Conservation (phyloP, 805 yeast genomes). For the Saccharomycopsis schoenii region DNA sequence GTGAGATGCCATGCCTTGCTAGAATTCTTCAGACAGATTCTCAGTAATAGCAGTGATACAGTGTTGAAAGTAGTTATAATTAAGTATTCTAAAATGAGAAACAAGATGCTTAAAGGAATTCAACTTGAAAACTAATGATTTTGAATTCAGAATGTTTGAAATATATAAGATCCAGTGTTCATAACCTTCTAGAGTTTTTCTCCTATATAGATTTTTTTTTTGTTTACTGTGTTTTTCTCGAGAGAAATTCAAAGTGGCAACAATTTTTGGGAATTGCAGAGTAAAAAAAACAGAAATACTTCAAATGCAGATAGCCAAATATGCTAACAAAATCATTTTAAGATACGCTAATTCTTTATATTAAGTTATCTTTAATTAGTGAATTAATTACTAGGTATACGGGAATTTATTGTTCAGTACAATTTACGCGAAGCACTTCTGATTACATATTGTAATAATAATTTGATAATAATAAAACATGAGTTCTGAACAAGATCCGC, state of each 20-base stretch:
- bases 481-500: slow-evolving; percentile 43
- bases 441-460: too few relatives aligned
- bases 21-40: neutral
- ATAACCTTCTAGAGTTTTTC: neutral
- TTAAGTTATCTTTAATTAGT: neutral
- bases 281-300: neutral
- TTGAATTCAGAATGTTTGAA: neutral
- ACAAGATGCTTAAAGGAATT: too few relatives aligned
- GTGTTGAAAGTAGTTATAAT: too few relatives aligned
- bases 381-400: too few relatives aligned
- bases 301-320: neutral
- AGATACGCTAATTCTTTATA: too few relatives aligned
- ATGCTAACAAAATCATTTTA: neutral
- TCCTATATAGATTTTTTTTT: neutral
- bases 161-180: neutral
- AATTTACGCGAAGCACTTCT: too few relatives aligned
- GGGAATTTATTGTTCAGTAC: too few relatives aligned
- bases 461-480: neutral
- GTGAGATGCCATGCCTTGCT: neutral
- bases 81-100: too few relatives aligned
- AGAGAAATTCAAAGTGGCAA: neutral
- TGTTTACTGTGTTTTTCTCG: neutral
- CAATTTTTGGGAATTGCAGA: neutral
- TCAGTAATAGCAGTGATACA: neutral
- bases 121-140: neutral